Evolutionary conservation across 2,329 filamentous ascomycete species (phyloP).

Genomic region (Trichoderma sp.): DNA sequence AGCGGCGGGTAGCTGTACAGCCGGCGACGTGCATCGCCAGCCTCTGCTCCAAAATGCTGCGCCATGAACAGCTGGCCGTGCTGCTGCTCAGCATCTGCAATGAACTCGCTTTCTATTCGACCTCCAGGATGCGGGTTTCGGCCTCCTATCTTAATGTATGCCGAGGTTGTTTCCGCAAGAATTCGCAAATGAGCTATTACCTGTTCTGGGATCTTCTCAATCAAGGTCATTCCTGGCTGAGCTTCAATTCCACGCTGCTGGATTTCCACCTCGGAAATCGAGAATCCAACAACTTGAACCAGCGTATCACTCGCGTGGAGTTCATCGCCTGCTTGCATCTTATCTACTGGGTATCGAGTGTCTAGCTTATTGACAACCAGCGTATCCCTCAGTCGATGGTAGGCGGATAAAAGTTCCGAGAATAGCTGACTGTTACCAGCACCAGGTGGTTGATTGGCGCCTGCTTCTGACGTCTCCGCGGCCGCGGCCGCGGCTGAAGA

Average conservation of each 20-base stretch:
- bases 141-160: slow-evolving; percentile 76
- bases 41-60: slow-evolving; percentile 46
- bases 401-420: slow-evolving; percentile 58
- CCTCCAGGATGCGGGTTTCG: slow-evolving; percentile 60
- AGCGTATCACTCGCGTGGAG: slow-evolving; percentile 57
- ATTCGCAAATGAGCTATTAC: slow-evolving; percentile 83
- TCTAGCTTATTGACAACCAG: slow-evolving; percentile 53
- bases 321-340: slow-evolving; percentile 39
- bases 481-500: slow-evolving; percentile 39
- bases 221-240: slow-evolving; percentile 67
- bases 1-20: slow-evolving; percentile 55
- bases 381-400: slow-evolving; percentile 59
- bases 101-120: slow-evolving; percentile 64
- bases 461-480: slow-evolving; percentile 27
- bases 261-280: slow-evolving; percentile 86
- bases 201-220: slow-evolving; percentile 83
- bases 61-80: slow-evolving; percentile 72
- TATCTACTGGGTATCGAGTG: slow-evolving; percentile 36
- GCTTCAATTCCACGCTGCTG: slow-evolving; percentile 81
- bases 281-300: slow-evolving; percentile 70
- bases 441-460: slow-evolving; percentile 21
- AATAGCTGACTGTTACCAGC: slow-evolving; percentile 29
- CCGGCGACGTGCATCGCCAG: slow-evolving; percentile 39
- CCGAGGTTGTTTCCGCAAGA: slow-evolving; percentile 80
- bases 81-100: slow-evolving; percentile 66